Evolutionary conservation across 2,329 filamentous ascomycete species (phyloP), one percentile per base, ranked within the genome.

Genomic region (Orbilia oligospora): DNA sequence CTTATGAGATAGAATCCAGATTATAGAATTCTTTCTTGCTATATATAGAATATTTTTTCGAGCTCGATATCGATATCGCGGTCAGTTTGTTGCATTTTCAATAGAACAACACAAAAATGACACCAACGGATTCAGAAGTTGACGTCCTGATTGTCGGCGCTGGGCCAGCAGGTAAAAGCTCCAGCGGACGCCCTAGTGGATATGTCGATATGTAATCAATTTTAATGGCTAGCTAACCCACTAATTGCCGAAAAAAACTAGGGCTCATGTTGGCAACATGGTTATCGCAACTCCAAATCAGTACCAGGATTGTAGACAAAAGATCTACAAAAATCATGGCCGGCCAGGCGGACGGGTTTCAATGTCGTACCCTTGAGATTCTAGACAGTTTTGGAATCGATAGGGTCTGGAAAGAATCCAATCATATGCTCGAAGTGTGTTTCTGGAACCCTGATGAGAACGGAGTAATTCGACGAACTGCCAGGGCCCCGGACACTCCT

Each of bases 361-460:
- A 92, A 83, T 89, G 88, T 80, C 89, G 91, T 0, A 92, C 90
- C 0, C 85, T 92, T 1, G 90, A 93, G 83, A 91, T 93, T n/a
- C 89, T 93, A 70, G 90, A 93, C 81, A 90, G 88, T 63, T 91
- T 93, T 80, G 91, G 89, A 0, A 88, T 93, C 1, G 88, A 92
- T 80, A 85, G 88, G 3, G 88, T 87, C 0, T 90, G 89, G 88
- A 90, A 89, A 58, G 91, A 92, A 81, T 87, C 88, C 12, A 91
- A 91, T 82, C 90, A 90, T 82, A 88, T 92, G 85, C 86, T 91
- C n/a, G 91, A 91, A 85, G 89, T 80, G 16, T 84, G 80, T 44
- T 86, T 89, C 70, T 89, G 88, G 89, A 91, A 91, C 76, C 91
- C 91, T 0, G 88, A 89, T 71, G 83, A 86, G 36, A 84, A 89